Evolutionary conservation across 306 rosid species (phyloP), one percentile per base, ranked within the genome.

Genomic region (Quercus parvula): DNA sequence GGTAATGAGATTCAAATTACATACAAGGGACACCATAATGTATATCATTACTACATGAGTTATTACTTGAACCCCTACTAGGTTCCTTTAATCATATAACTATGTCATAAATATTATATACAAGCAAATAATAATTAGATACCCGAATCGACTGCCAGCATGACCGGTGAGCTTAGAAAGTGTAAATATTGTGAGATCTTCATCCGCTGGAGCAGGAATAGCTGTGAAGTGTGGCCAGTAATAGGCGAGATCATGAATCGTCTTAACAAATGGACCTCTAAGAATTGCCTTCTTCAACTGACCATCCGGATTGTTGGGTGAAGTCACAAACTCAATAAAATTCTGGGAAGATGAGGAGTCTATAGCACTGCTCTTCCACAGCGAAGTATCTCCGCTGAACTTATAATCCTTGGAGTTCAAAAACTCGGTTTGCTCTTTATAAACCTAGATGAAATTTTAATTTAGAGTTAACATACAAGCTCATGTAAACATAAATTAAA

Each of bases 221-320:
- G 94, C 71, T n/a, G 94, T 84, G 78, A 82, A 90, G 56, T 90
- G 89, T 4, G 91, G 91, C 94, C 94, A 90, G 33, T 82, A 84
- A 67, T 90, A 90, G 56, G 87, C 90, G 3, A 41, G 81, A 62
- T 88, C 90, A 27, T 86, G 2, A 2, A 90, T 84, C 31, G 83
- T 25, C 69, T 73, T 77, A 1, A 61, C 83, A 57, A 84, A 86
- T 30, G 86, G 71, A 0, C 90, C 87, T 0, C 75, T 6, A 61
- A 88, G 79, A 31, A 75, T 74, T 49, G 71, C 84, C 35, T 75
- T 22, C 0, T 28, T 88, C 64, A 83, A 77, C 70, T 81, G 56
- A 9, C 91, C 94, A 41, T 90, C 94, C 3, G 94, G 94, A 81
- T 88, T 90, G 70, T 81, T 90, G 44, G 94, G 94, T 72, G 94